phyloP scores from a whole-genome alignment of 2,329 filamentous ascomycete species.

The Dissoconium aciculare region DNA sequence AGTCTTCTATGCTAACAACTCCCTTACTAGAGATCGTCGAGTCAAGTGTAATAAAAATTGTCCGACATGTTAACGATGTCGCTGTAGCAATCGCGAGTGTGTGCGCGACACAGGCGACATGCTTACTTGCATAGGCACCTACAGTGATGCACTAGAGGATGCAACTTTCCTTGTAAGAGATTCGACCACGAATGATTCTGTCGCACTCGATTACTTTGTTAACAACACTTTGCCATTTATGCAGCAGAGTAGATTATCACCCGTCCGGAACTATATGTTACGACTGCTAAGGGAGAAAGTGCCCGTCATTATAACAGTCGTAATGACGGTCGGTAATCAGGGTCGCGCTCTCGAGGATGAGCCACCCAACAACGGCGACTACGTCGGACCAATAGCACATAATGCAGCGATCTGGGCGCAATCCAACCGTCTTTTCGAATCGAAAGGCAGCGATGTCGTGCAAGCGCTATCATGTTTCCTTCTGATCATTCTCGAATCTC shows the following conservation, averaged over 20 bases:
- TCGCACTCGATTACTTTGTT: neutral
- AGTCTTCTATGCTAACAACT: no score
- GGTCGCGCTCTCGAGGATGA: neutral
- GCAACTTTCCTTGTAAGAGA: neutral
- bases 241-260: neutral
- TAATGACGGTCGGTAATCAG: neutral
- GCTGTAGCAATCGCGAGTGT: neutral
- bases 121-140: neutral
- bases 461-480: neutral
- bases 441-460: neutral
- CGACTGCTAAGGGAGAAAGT: neutral
- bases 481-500: neutral
- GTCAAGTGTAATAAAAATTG: conserved; percentile 1
- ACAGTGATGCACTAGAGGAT: no score
- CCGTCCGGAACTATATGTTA: neutral
- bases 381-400: neutral
- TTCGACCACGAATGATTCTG: neutral
- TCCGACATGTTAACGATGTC: neutral
- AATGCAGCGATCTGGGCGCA: neutral
- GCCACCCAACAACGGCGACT: no score
- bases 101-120: no score
- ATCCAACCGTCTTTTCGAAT: no score
- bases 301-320: neutral
- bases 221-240: neutral
- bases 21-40: neutral